Base-by-base conservation (phyloP, 257 asterid species). In the Leonotis leonurus region DNA sequence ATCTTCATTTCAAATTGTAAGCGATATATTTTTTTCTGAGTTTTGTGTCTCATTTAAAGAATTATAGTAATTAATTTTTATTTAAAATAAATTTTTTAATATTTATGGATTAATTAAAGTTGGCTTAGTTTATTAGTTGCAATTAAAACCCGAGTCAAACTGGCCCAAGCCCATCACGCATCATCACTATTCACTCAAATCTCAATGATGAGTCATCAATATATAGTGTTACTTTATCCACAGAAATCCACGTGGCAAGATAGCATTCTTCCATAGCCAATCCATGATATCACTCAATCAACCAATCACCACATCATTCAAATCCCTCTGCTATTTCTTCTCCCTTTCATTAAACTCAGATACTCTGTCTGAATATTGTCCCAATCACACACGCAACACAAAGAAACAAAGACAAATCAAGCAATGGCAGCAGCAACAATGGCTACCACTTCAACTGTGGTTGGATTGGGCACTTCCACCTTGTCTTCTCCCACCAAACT, bases 401-500 rank as follows among this genome's bases (percentile, higher is more conserved):
- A n/a, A n/a, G n/a, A n/a, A n/a, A 67, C n/a, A 6, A 51, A 55
- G 74, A 82, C 2, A 33, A 2, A 32, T 1, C 1, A 5, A 2
- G 36, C 3, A 30, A 4, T 81, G 89, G 89, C 97, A 52, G 86
- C 94, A 62, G 66, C 95, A 53, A 69, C 93, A 68, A 80, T 83
- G 82, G 85, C 88, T 36, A 52, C 86, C 56, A 72, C 95, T 68
- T 78, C 95, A n/a, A 75, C 87, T 49, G 78, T 85, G 30, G 78
- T 70, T 8, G 97, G 96, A 61, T 77, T 90, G 81, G 90, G 81
- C 70, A 64, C 75, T 41, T 78, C 93, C 56, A 54, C 88, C 37
- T 53, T 70, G 56, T 76, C 82, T 65, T 77, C 90, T 33, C 76
- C 92, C 18, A 81, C 68, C 45, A 80, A 69, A 65, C 27, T 64